Evolutionary conservation across 352 stramenopile species (phyloP).

Genomic region (Globisporangium paroecandrum): DNA sequence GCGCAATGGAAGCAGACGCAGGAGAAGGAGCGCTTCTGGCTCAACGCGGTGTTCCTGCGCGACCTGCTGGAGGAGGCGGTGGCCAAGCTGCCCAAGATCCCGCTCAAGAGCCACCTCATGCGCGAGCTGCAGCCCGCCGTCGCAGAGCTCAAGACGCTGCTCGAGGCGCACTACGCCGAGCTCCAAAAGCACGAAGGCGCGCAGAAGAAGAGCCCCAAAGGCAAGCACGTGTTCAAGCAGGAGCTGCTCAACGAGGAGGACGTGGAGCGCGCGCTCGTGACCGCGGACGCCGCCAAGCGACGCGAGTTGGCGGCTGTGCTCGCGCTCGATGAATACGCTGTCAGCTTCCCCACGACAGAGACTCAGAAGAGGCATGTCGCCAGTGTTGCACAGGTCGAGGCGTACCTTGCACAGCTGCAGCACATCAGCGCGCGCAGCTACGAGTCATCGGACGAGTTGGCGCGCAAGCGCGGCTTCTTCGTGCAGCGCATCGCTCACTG

Average conservation of each 20-base stretch:
- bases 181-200: conserved; percentile 21
- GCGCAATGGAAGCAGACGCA: conserved; percentile 40
- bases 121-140: conserved; percentile 33
- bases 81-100: conserved; percentile 50
- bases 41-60: conserved; percentile 33
- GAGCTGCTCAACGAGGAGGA: conserved; percentile 50
- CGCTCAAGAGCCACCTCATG: conserved; percentile 43
- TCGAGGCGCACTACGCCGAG: conserved; percentile 32
- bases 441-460: conserved; percentile 28
- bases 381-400: conserved; percentile 16
- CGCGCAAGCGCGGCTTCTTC: conserved; percentile 37
- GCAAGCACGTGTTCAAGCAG: not conserved
- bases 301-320: conserved; percentile 30
- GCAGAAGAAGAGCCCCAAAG: not conserved
- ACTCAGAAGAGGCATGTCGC: conserved; percentile 3
- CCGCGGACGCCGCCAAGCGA: conserved; percentile 22
- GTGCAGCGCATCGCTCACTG: conserved; percentile 25
- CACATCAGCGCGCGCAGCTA: conserved; percentile 39
- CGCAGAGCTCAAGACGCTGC: conserved; percentile 25
- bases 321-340: conserved; percentile 31
- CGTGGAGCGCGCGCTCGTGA: conserved; percentile 49
- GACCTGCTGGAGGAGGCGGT: conserved; percentile 49
- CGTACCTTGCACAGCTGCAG: conserved; percentile 30
- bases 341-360: conserved; percentile 8
- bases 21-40: conserved; percentile 49